A percentile compares a stretch with the other conserved stretches of the same genome.
Conservation (phyloP, 129 eudicot genomes). For the Silybum marianum region DNA sequence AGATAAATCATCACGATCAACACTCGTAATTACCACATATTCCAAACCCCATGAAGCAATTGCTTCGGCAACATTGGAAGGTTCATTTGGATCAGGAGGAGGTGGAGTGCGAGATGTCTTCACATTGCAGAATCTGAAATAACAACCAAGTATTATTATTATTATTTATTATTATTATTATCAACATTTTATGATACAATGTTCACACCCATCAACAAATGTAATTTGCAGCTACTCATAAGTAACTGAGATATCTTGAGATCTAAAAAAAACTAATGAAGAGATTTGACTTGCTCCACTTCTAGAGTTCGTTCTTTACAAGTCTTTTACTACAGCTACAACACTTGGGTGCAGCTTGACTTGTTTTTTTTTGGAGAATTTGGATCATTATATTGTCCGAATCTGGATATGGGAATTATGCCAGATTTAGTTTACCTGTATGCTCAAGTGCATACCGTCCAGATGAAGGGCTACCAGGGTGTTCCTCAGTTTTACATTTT, state of each 20-base stretch:
- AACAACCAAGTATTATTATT: background rate
- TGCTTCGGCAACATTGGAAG: slow-evolving; percentile 94
- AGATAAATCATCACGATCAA: slow-evolving; percentile 92
- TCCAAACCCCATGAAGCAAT: slow-evolving; percentile 99
- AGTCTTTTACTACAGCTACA: background rate
- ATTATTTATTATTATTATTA: background rate
- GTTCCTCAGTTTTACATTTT: too few relatives aligned
- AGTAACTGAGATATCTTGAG: background rate
- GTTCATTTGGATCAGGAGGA: slow-evolving; percentile 97
- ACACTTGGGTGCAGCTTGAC: background rate
- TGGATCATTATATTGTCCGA: background rate
- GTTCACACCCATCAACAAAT: background rate
- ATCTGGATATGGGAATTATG: background rate
- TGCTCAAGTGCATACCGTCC: too few relatives aligned
- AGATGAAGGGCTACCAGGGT: too few relatives aligned
- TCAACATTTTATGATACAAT: background rate
- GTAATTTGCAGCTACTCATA: background rate
- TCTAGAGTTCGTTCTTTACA: background rate
- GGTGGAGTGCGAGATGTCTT: slow-evolving; percentile 97
- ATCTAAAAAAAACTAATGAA: too few relatives aligned
- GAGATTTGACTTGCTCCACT: too few relatives aligned
- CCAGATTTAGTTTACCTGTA: too few relatives aligned
- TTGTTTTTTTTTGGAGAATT: too few relatives aligned
- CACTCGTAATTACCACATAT: slow-evolving; percentile 95
- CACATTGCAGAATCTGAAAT: slow-evolving; percentile 91